These are phyloP conservation scores for Ophiostoma perfectum DNA, from an alignment of 2,329 filamentous ascomycete genomes.

Conservation along the genomic window DNA sequence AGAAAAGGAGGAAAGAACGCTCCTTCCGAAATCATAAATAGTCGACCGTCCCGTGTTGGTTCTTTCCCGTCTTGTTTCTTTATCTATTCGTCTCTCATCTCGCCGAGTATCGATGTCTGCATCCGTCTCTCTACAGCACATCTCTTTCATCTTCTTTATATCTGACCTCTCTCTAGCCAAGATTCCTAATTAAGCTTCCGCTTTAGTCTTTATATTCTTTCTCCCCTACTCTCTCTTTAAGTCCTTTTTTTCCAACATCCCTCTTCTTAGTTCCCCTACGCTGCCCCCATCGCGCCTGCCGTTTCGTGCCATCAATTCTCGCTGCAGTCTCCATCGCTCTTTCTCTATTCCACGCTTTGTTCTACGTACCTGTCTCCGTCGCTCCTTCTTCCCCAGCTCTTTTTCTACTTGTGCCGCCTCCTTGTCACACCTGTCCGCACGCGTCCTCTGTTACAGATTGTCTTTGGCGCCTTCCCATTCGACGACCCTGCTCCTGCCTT, in stretches of 20 bases:
- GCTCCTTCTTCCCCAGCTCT: conserved; percentile 1
- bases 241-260: not conserved
- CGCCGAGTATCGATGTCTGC: not conserved
- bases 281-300: no score
- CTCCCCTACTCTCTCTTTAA: not conserved
- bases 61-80: not conserved
- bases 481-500: no score
- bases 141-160: not conserved
- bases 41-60: not conserved
- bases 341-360: not conserved
- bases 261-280: no score
- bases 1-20: not conserved
- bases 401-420: conserved; percentile 3
- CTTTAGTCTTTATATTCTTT: not conserved
- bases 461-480: not conserved
- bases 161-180: not conserved
- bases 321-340: no score
- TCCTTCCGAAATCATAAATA: conserved; percentile 13
- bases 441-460: conserved; percentile 10
- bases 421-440: conserved; percentile 7
- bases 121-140: not conserved
- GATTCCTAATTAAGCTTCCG: not conserved
- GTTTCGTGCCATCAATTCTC: no score
- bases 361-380: not conserved
- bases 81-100: not conserved